Percentiles rank a stretch among this genome's conserved stretches.
phyloP scores from a whole-genome alignment of 1,284 basidiomycete species.

The Naganishia sp. region DNA sequence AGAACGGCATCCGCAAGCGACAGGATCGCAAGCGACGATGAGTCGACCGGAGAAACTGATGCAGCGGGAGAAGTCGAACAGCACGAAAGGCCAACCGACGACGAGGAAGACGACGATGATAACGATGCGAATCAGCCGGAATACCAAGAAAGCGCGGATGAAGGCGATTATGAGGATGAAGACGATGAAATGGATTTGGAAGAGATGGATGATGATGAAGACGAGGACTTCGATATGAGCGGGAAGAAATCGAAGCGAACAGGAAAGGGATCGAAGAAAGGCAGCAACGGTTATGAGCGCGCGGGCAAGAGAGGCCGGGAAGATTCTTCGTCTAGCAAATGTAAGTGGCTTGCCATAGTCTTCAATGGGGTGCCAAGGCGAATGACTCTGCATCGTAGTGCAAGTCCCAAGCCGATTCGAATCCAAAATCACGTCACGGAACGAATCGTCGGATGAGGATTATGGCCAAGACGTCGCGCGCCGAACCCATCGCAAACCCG shows the following conservation, averaged over 20 bases:
- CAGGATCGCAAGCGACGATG: constrained; percentile 18
- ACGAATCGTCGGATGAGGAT: constrained; percentile 71
- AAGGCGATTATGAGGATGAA: constrained; percentile 39
- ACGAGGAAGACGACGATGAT: constrained; percentile 34
- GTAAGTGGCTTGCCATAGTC: constrained; percentile 33
- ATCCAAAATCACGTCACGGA: constrained; percentile 37
- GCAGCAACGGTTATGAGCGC: constrained; percentile 34
- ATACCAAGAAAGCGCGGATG: constrained; percentile 43
- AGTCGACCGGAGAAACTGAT: constrained; percentile 9
- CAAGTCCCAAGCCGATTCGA: constrained; percentile 35
- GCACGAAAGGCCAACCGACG: constrained; percentile 31
- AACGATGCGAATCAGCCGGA: constrained; percentile 38
- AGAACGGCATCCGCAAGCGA: background rate
- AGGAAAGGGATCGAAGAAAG: constrained; percentile 34
- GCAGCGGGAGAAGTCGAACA: constrained; percentile 27
- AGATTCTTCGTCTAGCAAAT: constrained; percentile 29
- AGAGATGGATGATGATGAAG: constrained; percentile 40
- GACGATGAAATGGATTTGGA: constrained; percentile 40
- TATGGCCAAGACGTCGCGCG: constrained; percentile 83
- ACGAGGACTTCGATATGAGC: constrained; percentile 45
- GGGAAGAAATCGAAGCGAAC: constrained; percentile 42
- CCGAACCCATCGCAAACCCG: constrained; percentile 61
- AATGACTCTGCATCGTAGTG: background rate
- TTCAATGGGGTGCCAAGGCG: background rate
- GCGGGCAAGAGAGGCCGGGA: constrained; percentile 35